These are phyloP conservation scores for Phytophthora hibernalis DNA, from an alignment of 352 stramenopile species.

Conservation along the genomic window DNA sequence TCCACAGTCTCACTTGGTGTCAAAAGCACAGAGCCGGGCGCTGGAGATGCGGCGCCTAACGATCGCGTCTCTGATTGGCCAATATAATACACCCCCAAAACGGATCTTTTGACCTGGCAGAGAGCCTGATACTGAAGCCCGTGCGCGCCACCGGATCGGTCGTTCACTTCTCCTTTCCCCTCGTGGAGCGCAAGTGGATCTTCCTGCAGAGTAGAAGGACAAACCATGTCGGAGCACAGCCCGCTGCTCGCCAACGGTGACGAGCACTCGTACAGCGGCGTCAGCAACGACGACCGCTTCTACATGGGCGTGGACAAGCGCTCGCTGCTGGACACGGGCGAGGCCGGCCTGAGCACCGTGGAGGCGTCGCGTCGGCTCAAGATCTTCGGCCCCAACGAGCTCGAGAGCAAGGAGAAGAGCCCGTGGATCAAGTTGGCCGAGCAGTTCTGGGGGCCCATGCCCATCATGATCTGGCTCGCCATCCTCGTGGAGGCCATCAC, in stretches of 20 bases:
- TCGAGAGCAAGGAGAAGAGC: slow-evolving; percentile 60
- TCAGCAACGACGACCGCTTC: slow-evolving; percentile 67
- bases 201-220: slow-evolving; percentile 11
- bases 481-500: slow-evolving; percentile 84
- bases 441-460: slow-evolving; percentile 88
- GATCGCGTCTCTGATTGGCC: slow-evolving; percentile 20
- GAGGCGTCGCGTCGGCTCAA: slow-evolving; percentile 82
- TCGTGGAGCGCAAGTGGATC: not conserved
- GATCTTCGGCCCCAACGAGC: slow-evolving; percentile 91
- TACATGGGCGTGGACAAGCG: slow-evolving; percentile 87
- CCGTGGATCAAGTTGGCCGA: slow-evolving; percentile 64
- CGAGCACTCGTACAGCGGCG: slow-evolving; percentile 41
- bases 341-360: slow-evolving; percentile 79
- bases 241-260: slow-evolving; percentile 57
- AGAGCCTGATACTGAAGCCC: slow-evolving; percentile 1
- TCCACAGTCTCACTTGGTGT: not conserved
- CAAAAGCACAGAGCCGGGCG: slow-evolving; percentile 27
- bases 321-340: slow-evolving; percentile 70
- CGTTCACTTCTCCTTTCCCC: slow-evolving; percentile 36
- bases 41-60: slow-evolving; percentile 15
- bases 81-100: slow-evolving; percentile 11
- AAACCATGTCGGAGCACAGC: slow-evolving; percentile 62
- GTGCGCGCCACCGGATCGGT: slow-evolving; percentile 12
- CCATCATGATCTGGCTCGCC: slow-evolving; percentile 93
- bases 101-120: slow-evolving; percentile 35